A percentile compares a stretch with the other conserved stretches of the same genome.
Conservation (phyloP, 306 rosid genomes). For the Prunus mira region DNA sequence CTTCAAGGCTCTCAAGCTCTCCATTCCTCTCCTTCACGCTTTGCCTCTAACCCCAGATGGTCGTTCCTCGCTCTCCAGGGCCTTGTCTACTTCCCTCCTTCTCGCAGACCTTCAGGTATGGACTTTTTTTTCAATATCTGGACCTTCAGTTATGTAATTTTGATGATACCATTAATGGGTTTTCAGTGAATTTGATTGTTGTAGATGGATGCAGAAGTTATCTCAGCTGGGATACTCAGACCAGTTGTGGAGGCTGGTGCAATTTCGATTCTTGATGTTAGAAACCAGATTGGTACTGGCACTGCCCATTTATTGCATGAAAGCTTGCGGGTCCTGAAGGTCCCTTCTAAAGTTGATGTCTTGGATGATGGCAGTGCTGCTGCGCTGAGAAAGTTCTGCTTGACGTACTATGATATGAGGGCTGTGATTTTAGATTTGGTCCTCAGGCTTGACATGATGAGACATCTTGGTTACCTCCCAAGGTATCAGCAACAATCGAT, state of each 20-base stretch:
- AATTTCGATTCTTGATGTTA: constrained; percentile 42
- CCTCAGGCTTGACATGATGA: constrained; percentile 70
- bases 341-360: constrained; percentile 47
- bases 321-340: constrained; percentile 56
- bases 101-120: constrained; percentile 80
- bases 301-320: constrained; percentile 78
- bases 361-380: constrained; percentile 69
- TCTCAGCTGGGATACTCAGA: constrained; percentile 74
- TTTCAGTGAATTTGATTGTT: constrained; percentile 16
- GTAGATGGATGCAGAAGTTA: constrained; percentile 93
- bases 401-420: constrained; percentile 72
- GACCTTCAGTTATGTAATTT: background rate
- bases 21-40: constrained; percentile 61
- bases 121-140: background rate
- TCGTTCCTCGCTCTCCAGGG: constrained; percentile 77
- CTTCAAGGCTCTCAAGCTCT: constrained; percentile 76
- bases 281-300: constrained; percentile 54
- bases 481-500: constrained; percentile 71
- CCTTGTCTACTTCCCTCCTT: constrained; percentile 67
- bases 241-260: constrained; percentile 55
- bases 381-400: constrained; percentile 73
- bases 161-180: background rate
- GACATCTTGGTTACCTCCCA: constrained; percentile 66
- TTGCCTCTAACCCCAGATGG: constrained; percentile 64
- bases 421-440: constrained; percentile 81